Evolutionary conservation across 371 early-diverging fungal species (phyloP).

Genomic region (Choanephora cucurbitarum): DNA sequence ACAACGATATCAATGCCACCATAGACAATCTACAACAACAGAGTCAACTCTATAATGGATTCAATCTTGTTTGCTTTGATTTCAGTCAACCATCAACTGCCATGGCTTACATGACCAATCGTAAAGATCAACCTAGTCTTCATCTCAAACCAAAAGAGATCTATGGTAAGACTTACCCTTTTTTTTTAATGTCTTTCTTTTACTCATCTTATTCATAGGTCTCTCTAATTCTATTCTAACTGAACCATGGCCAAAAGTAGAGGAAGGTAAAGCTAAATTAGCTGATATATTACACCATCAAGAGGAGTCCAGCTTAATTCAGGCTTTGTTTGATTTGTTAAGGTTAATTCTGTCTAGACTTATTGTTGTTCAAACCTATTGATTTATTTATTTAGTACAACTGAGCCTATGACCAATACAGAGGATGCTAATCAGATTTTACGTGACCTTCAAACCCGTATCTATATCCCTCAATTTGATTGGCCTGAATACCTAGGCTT

Average conservation of each 20-base stretch:
- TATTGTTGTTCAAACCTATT: neutral
- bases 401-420: slow-evolving; percentile 20
- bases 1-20: slow-evolving; percentile 20
- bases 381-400: slow-evolving; percentile 11
- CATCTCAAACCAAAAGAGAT: slow-evolving; percentile 25
- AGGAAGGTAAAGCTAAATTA: slow-evolving; percentile 43
- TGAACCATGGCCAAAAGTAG: slow-evolving; percentile 57
- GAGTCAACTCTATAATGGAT: slow-evolving; percentile 47
- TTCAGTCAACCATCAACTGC: slow-evolving; percentile 28
- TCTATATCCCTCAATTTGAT: slow-evolving; percentile 36
- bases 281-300: no score
- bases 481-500: slow-evolving; percentile 1
- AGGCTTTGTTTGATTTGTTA: slow-evolving; percentile 48
- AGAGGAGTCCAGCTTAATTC: slow-evolving; percentile 36
- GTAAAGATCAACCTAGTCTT: slow-evolving; percentile 29
- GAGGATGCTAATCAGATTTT: slow-evolving; percentile 12
- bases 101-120: slow-evolving; percentile 44
- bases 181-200: neutral
- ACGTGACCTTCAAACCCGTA: slow-evolving; percentile 34
- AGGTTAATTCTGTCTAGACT: slow-evolving; percentile 27
- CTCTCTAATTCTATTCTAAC: slow-evolving; percentile 53
- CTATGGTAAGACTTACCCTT: slow-evolving; percentile 49
- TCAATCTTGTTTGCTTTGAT: slow-evolving; percentile 56
- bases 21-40: slow-evolving; percentile 27
- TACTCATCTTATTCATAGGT: slow-evolving; percentile 26